Base-by-base conservation (phyloP, 768 basidiomycete species). In the Termitomyces titanicus region DNA sequence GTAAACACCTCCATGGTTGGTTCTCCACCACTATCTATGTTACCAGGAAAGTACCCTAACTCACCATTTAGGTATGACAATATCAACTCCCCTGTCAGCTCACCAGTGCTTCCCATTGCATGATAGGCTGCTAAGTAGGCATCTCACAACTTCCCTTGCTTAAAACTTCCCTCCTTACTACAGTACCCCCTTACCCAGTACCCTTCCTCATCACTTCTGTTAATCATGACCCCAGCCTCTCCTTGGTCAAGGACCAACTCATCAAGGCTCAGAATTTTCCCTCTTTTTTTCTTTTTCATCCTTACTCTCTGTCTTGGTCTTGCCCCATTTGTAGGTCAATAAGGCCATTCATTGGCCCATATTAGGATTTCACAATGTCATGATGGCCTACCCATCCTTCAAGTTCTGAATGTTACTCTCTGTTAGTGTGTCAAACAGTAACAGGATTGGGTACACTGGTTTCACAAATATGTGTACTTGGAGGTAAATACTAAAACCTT, bases 401-500 rank as follows among this genome's bases (percentile, higher is more conserved):
- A 29, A 29, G 9, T 9, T 29, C 9, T 29, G 29, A 9, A 29
- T 29, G 29, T 29, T 29, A 29, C 35, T 37, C 12, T 37, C 35
- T 17, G 6, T 37, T 3, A 37, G 15, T 29, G 35, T 61, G 20
- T 51, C 39, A 22, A 51, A 68, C 43, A 9, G 53, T 13, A 51
- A 5, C 18, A 51, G 24, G 4, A 51, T 20, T 27, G 24, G 22
- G 3, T 51, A 51, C 1, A 38, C 38, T 18, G 49, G 49, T 31
- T 29, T 20, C 0, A 15, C 20, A 15, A 51, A 34, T 11, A 51
- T 15, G 37, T 51, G 49, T 1, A 51, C 38, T 40, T 51, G 27
- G 20, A 51, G 18, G 25, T 51, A 40, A 9, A 51, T 11, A 5
- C n/a, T 40, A 13, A 39, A 29, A 53, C 69, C 65, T 1, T 61